A percentile compares a stretch with the other conserved stretches of the same genome.
Conservation (phyloP, 225 moss, liverwort and hornwort genomes). For the Pseudisothecium myosuroides region DNA sequence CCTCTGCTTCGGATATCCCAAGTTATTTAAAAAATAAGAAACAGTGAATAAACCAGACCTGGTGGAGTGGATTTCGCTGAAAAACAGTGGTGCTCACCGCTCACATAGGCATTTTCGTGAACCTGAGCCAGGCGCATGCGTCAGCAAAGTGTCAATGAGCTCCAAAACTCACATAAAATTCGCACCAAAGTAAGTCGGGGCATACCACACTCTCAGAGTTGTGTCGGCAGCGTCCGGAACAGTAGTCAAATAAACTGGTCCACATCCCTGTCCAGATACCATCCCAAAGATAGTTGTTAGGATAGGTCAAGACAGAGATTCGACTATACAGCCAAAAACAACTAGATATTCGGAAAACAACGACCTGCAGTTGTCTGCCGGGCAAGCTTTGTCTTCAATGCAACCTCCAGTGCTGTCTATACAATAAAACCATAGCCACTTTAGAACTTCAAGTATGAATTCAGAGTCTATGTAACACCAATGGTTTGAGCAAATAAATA, state of each 20-base stretch:
- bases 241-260: conserved; percentile 58
- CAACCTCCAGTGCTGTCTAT: conserved; percentile 61
- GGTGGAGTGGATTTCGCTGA: conserved; percentile 26
- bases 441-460: background rate
- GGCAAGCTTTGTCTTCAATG: conserved; percentile 67
- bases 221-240: conserved; percentile 63
- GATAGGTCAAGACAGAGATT: background rate
- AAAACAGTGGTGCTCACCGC: conserved; percentile 74
- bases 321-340: background rate
- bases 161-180: background rate
- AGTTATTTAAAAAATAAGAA: background rate
- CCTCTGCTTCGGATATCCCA: background rate
- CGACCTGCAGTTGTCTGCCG: conserved; percentile 70
- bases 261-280: conserved; percentile 42
- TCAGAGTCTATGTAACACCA: background rate
- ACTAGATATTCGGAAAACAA: background rate
- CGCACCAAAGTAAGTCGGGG: background rate
- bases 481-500: background rate
- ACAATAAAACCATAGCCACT: conserved; percentile 8
- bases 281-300: background rate
- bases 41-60: conserved; percentile 22
- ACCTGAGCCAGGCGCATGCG: conserved; percentile 25
- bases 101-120: conserved; percentile 76
- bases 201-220: conserved; percentile 87
- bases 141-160: background rate